A percentile compares a stretch with the other conserved stretches of the same genome.
Conservation (phyloP, 768 basidiomycete species). For the Podaxis sp. region DNA sequence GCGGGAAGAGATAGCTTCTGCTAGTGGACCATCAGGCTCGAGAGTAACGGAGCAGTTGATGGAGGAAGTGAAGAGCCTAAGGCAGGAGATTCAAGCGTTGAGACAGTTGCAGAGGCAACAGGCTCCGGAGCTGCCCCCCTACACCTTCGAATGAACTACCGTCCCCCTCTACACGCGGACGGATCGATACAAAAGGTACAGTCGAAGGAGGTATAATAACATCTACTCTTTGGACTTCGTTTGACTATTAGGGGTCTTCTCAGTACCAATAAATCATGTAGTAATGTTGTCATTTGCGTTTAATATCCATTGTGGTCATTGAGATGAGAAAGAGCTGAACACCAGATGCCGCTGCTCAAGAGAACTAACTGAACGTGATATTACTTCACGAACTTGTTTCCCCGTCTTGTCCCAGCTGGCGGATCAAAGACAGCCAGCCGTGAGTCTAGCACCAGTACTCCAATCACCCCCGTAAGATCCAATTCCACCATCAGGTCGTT, state of each 20-base stretch:
- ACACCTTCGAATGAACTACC: not conserved
- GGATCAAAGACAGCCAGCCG: constrained; percentile 2
- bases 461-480: not conserved
- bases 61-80: constrained; percentile 23
- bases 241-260: not conserved
- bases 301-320: not conserved
- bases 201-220: not conserved
- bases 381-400: not conserved
- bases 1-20: constrained; percentile 20
- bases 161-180: not conserved
- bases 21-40: constrained; percentile 5
- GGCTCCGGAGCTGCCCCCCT: not conserved
- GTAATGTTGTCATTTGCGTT: not conserved
- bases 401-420: not conserved
- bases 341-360: too few species aligned
- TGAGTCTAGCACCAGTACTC: not conserved
- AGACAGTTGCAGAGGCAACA: constrained; percentile 18
- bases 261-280: not conserved
- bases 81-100: constrained; percentile 21
- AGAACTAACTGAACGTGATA: not conserved
- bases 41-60: constrained; percentile 21
- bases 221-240: not conserved
- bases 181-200: not conserved
- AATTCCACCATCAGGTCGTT: not conserved
- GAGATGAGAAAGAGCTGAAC: not conserved